Conservation (phyloP, 768 basidiomycete genomes). For the Polyporus arcularius region DNA sequence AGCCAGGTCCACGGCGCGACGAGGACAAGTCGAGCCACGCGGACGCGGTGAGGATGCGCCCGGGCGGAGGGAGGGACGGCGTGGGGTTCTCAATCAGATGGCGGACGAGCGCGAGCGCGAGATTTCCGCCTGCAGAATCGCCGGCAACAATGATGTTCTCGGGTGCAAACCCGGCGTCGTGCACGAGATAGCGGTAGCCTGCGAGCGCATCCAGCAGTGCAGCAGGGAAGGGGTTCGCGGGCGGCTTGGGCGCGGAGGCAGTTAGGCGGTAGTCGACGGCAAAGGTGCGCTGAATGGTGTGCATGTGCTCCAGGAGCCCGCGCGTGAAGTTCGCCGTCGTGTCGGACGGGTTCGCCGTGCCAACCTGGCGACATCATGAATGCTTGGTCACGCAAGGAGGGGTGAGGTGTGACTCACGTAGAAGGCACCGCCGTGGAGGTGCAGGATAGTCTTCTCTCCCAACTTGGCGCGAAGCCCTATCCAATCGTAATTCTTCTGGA, state of each 20-base stretch:
- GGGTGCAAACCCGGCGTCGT: conserved; percentile 55
- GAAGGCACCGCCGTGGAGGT: conserved; percentile 24
- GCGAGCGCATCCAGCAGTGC: conserved; percentile 75
- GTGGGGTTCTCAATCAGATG: conserved; percentile 57
- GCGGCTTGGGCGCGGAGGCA: conserved; percentile 44
- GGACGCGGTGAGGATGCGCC: conserved; percentile 48
- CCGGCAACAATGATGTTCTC: conserved; percentile 68
- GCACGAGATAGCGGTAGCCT: conserved; percentile 71
- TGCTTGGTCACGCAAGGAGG: background rate
- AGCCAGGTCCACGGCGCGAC: conserved; percentile 34
- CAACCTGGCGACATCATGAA: background rate
- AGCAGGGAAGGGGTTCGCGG: conserved; percentile 66
- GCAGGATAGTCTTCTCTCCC: conserved; percentile 26
- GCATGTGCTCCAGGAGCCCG: conserved; percentile 29
- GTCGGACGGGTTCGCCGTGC: background rate
- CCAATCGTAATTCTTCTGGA: conserved; percentile 7
- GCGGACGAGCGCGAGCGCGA: conserved; percentile 61
- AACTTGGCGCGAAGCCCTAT: conserved; percentile 20
- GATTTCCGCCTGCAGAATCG: conserved; percentile 80
- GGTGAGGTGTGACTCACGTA: background rate
- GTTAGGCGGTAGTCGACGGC: conserved; percentile 71
- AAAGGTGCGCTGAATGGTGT: conserved; percentile 49
- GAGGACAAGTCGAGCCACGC: conserved; percentile 56
- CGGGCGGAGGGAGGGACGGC: conserved; percentile 42
- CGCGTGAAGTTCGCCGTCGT: conserved; percentile 1